phyloP scores from a whole-genome alignment of 202 grass and related monocot species.

The Miscanthus sacchariflorus region DNA sequence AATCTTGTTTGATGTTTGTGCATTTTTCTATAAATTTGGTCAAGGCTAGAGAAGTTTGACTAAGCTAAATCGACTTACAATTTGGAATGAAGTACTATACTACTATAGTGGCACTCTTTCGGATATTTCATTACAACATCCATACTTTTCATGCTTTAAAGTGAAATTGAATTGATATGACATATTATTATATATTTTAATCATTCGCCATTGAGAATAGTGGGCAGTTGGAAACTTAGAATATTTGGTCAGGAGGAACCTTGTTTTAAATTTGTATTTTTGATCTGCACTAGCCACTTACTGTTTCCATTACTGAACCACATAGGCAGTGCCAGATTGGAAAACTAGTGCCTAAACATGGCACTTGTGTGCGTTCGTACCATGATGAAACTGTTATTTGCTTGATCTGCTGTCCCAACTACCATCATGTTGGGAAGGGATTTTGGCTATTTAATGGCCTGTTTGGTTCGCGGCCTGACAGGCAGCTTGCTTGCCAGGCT shows the following conservation, averaged over 20 bases:
- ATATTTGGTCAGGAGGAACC: neutral
- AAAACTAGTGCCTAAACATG: slow-evolving; percentile 8
- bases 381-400: neutral
- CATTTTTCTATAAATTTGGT: neutral
- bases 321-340: neutral
- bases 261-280: neutral
- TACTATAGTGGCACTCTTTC: neutral
- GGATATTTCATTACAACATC: neutral
- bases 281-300: neutral
- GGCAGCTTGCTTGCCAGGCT: too few species aligned
- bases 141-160: neutral
- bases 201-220: neutral
- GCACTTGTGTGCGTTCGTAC: neutral
- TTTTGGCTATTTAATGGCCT: neutral
- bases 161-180: neutral
- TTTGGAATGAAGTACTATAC: neutral
- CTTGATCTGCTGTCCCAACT: neutral
- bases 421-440: neutral
- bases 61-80: neutral
- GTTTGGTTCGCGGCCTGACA: too few species aligned
- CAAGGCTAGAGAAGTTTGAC: neutral
- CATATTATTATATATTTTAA: neutral
- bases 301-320: slow-evolving; percentile 12
- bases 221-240: neutral
- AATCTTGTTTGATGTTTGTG: neutral